Evolutionary conservation across 306 rosid genomes (phyloP).

Genomic region (Mimosa pudica): DNA sequence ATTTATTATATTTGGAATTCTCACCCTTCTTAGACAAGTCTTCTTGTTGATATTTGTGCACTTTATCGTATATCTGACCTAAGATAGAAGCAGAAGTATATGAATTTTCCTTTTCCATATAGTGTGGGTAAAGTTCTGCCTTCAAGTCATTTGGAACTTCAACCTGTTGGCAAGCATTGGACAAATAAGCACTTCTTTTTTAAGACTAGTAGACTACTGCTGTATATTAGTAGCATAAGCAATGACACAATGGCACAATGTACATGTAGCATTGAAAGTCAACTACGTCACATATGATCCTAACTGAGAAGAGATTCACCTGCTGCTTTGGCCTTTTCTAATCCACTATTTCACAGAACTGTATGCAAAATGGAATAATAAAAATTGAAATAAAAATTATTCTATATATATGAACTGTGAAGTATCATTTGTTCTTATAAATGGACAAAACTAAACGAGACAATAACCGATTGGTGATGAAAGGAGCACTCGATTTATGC

Average conservation of each 20-base stretch:
- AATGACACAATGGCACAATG: too few relatives aligned
- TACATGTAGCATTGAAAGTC: not conserved
- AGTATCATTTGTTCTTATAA: not conserved
- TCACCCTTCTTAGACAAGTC: slow-evolving; percentile 46
- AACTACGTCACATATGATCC: too few relatives aligned
- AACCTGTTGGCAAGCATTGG: slow-evolving; percentile 42
- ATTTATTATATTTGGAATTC: not conserved
- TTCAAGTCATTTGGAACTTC: slow-evolving; percentile 53
- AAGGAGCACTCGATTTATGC: too few relatives aligned
- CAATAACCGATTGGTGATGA: too few relatives aligned
- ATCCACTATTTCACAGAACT: not conserved
- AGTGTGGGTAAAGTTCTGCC: slow-evolving; percentile 58
- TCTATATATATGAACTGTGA: not conserved
- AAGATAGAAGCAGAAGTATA: slow-evolving; percentile 64
- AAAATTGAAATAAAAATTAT: too few relatives aligned
- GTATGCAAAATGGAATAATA: not conserved
- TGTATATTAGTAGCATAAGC: not conserved
- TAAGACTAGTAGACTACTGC: not conserved
- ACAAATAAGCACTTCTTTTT: slow-evolving; percentile 1
- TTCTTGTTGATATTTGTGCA: slow-evolving; percentile 39
- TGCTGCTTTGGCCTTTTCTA: not conserved
- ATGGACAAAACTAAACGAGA: not conserved
- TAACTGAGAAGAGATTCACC: too few relatives aligned
- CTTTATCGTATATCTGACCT: slow-evolving; percentile 67
- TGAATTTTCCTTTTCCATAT: slow-evolving; percentile 51